Base-by-base conservation (phyloP, 2,329 filamentous ascomycete species). In the Penicillium sp. region DNA sequence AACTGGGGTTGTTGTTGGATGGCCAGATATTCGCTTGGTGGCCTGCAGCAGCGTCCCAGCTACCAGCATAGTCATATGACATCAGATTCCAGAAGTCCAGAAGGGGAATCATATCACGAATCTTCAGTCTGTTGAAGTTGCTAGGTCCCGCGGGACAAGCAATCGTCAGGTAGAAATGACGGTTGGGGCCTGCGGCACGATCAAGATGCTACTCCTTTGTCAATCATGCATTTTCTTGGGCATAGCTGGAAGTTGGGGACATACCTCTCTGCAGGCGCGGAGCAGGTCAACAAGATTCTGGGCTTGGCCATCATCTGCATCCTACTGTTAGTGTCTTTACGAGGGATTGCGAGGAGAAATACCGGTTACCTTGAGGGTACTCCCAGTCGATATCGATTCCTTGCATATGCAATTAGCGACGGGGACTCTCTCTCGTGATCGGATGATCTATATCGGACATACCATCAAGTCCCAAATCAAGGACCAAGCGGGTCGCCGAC, bases 21-120 rank as follows among this genome's bases (percentile, higher is more conserved):
- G 82, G 82, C 64, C 81, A 88, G 24, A 97, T 71, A 71, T 96
- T 96, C 11, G 92, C 85, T 71, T 95, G 89, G 75, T 97, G 92
- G 7, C 89, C 91, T 1, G 90, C 80, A 3, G 68, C 70, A 3
- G 75, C 64, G 66, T 92, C 90, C 91, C 92, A 97, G 3, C 86
- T 88, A 1, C 93, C 93, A 5, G 91, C 62, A 70, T 86, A 95
- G 75, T 96, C 91, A 74, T 96, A 96, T 1, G 89, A 89, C 91
- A 96, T 96, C 8, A 77, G 62, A 60, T 82, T 81, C 75, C 77
- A 81, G 70, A 81, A 80, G 60, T 81, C 77, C 36, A 82, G 71
- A 45, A 78, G 74, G 14, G 66, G 39, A 61, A 79, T 72, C 79
- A 82, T 81, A 14, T 67, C 71, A 3, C 65, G 60, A 7, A 81